phyloP scores from a whole-genome alignment of 139 green algal genomes.

The Mychonastes homosphaera region DNA sequence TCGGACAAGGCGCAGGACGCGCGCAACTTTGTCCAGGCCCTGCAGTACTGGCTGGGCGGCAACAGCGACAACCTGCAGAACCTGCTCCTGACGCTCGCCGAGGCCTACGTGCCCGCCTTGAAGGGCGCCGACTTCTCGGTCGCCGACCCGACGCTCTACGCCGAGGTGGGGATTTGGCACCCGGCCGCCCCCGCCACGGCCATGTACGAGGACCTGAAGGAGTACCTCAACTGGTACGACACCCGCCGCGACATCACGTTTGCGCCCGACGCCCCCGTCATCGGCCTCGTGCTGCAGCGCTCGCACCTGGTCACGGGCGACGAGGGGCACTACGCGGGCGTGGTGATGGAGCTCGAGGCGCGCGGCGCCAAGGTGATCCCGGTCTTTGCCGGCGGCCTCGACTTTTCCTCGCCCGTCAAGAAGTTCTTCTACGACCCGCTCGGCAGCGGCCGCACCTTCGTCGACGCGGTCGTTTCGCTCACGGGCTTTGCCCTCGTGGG shows the following conservation, averaged over 20 bases:
- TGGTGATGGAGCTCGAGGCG: slow-evolving; percentile 90
- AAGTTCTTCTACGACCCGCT: slow-evolving; percentile 99
- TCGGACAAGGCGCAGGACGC: slow-evolving; percentile 84
- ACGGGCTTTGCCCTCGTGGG: slow-evolving; percentile 94
- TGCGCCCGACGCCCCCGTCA: slow-evolving; percentile 72
- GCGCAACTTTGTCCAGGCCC: slow-evolving; percentile 77
- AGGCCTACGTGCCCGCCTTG: slow-evolving; percentile 78
- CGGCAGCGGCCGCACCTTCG: slow-evolving; percentile 55
- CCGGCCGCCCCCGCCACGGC: slow-evolving; percentile 63
- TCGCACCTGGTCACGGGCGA: slow-evolving; percentile 97
- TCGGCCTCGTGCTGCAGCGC: slow-evolving; percentile 95
- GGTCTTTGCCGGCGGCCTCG: slow-evolving; percentile 95
- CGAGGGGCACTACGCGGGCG: slow-evolving; percentile 86
- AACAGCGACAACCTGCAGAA: slow-evolving; percentile 97
- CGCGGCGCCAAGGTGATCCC: slow-evolving; percentile 84
- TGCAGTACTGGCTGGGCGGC: slow-evolving; percentile 99
- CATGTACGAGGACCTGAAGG: slow-evolving; percentile 96
- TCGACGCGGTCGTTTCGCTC: slow-evolving; percentile 86
- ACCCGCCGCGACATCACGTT: slow-evolving; percentile 86
- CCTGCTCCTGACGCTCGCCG: slow-evolving; percentile 78
- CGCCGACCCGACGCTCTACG: slow-evolving; percentile 81
- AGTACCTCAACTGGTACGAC: slow-evolving; percentile 99
- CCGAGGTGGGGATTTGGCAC: slow-evolving; percentile 97
- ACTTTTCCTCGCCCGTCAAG: slow-evolving; percentile 92
- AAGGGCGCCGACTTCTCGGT: slow-evolving; percentile 65